A percentile compares a stretch with the other conserved stretches of the same genome.
Conservation (phyloP, 129 eudicot species). For the Flaveria trinervia region DNA sequence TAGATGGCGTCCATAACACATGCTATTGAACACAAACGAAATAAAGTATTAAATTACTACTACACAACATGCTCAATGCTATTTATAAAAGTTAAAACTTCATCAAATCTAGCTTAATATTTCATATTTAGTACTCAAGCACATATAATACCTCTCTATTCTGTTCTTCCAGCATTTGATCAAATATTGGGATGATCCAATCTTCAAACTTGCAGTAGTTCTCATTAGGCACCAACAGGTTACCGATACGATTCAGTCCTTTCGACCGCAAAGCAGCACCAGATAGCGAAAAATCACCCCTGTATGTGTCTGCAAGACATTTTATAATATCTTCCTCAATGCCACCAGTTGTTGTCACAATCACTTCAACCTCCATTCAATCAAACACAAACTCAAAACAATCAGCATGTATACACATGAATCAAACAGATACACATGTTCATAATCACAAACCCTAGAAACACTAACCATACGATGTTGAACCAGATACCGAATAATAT, state of each 20-base stretch:
- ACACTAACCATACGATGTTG: conserved; percentile 88
- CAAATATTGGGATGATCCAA: conserved; percentile 91
- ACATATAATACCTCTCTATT: conserved; percentile 50
- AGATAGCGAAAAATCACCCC: conserved; percentile 81
- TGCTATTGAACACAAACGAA: conserved; percentile 46
- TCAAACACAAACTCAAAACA: neutral
- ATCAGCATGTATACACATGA: neutral
- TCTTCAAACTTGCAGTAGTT: conserved; percentile 98
- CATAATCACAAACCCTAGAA: neutral
- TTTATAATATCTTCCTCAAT: conserved; percentile 94
- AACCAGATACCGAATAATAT: conserved; percentile 75
- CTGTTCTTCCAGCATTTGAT: conserved; percentile 93
- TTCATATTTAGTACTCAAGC: neutral
- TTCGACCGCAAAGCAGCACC: conserved; percentile 84
- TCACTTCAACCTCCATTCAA: conserved; percentile 70
- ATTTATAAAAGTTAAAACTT: neutral
- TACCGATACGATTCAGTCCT: conserved; percentile 94
- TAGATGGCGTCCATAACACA: conserved; percentile 88
- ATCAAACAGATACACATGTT: neutral
- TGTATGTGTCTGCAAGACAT: conserved; percentile 92
- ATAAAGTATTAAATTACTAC: neutral
- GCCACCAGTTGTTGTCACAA: conserved; percentile 96
- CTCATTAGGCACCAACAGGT: conserved; percentile 86
- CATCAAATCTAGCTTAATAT: neutral
- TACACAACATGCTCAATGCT: neutral